Evolutionary conservation across 2,329 filamentous ascomycete genomes (phyloP).

Genomic region (Cadophora gregata): DNA sequence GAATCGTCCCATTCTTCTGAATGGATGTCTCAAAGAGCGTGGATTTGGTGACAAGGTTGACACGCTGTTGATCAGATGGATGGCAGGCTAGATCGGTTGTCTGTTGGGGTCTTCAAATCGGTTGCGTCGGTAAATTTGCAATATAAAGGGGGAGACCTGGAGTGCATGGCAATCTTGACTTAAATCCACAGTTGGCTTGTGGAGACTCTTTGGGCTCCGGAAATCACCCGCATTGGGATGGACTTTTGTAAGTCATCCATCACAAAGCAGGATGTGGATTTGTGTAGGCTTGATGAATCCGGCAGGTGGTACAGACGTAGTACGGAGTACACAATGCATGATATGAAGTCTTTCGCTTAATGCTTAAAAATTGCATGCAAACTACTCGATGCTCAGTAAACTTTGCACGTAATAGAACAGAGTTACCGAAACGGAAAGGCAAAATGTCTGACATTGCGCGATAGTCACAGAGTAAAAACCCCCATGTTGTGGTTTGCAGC

Average conservation of each 20-base stretch:
- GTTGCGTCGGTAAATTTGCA: not conserved
- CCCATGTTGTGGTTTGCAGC: not conserved
- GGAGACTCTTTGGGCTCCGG: constrained; percentile 2
- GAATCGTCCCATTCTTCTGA: constrained; percentile 4
- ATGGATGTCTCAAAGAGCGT: not conserved
- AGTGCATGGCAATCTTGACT: not conserved
- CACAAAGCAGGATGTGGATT: not conserved
- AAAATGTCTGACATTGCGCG: constrained; percentile 1
- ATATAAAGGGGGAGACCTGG: constrained; percentile 6
- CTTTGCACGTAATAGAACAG: not conserved
- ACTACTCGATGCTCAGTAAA: not conserved
- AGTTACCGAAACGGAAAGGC: not conserved
- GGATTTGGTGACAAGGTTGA: not conserved
- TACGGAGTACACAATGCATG: no score
- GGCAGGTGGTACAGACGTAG: no score
- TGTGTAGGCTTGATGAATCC: no score
- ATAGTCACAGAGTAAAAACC: not conserved
- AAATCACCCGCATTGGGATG: not conserved
- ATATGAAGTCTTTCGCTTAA: no score
- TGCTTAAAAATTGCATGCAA: not conserved
- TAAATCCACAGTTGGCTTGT: not conserved
- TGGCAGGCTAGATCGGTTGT: constrained; percentile 1
- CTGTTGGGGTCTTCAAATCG: not conserved
- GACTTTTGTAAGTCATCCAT: not conserved
- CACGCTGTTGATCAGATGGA: constrained; percentile 1